These are phyloP conservation scores for Chloropicon primus DNA, from an alignment of 139 green algal genomes.

Conservation along the genomic window DNA sequence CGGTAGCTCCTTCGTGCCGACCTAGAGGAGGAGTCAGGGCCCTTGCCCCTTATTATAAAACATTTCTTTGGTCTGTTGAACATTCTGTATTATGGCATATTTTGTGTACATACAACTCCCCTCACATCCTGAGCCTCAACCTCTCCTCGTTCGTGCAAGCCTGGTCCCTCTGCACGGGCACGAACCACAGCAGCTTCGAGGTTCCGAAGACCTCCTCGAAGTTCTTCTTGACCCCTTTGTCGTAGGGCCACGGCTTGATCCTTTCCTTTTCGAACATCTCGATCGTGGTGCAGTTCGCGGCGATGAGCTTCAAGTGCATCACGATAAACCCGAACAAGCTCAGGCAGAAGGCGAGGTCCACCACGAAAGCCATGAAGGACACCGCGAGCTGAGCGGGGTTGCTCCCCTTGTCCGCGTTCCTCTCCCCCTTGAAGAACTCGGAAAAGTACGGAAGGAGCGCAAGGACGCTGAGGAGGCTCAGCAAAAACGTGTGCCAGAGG, in stretches of 20 bases:
- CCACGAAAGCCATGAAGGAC: slow-evolving; percentile 37
- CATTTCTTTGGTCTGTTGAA: too few species aligned
- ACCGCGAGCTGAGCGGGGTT: slow-evolving; percentile 25
- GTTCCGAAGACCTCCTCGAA: slow-evolving; percentile 60
- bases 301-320: slow-evolving; percentile 52
- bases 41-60: too few species aligned
- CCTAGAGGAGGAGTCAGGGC: not conserved
- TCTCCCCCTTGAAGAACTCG: slow-evolving; percentile 28
- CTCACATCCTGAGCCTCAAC: not conserved
- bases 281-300: slow-evolving; percentile 63
- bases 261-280: slow-evolving; percentile 78
- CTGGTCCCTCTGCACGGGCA: slow-evolving; percentile 25
- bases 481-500: slow-evolving; percentile 51
- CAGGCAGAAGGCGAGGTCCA: slow-evolving; percentile 37
- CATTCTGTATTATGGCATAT: too few species aligned
- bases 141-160: not conserved
- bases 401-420: not conserved
- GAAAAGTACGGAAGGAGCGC: slow-evolving; percentile 23
- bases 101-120: too few species aligned
- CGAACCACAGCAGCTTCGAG: slow-evolving; percentile 29
- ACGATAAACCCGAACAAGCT: slow-evolving; percentile 55
- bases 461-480: slow-evolving; percentile 18
- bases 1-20: slow-evolving; percentile 64
- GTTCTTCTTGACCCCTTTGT: slow-evolving; percentile 43
- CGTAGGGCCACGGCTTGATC: slow-evolving; percentile 57